phyloP scores from a whole-genome alignment of 371 early-diverging fungal genomes.

The Mucor plumbeus region DNA sequence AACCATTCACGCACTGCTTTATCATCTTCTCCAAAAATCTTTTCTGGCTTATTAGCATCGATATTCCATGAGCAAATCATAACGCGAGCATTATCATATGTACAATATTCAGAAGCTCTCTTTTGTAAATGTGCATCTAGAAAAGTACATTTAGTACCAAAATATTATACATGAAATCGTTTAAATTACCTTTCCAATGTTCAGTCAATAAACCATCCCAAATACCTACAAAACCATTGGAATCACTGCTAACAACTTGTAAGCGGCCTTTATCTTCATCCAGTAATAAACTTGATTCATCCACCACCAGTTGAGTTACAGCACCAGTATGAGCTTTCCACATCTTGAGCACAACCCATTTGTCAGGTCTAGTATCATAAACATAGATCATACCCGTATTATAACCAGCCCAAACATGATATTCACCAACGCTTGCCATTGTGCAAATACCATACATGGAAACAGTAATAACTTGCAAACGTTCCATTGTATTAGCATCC shows the following conservation, averaged over 20 bases:
- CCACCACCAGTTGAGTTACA: conserved; percentile 54
- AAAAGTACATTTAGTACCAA: not conserved
- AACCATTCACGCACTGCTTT: conserved; percentile 54
- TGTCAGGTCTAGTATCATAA: conserved; percentile 53
- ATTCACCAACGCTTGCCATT: conserved; percentile 55
- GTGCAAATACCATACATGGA: conserved; percentile 64
- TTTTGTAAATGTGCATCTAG: conserved; percentile 54
- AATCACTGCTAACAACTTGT: conserved; percentile 65
- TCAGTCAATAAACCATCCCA: conserved; percentile 78
- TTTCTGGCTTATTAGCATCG: conserved; percentile 63
- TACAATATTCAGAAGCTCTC: conserved; percentile 55
- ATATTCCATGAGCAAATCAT: conserved; percentile 79
- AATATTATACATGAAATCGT: too few relatives aligned
- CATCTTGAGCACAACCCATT: conserved; percentile 64
- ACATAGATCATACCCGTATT: conserved; percentile 73
- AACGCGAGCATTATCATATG: conserved; percentile 55
- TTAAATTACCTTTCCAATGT: conserved; percentile 65
- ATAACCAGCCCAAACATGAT: conserved; percentile 73
- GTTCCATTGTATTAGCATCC: conserved; percentile 49
- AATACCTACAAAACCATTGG: conserved; percentile 65
- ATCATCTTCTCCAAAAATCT: conserved; percentile 35
- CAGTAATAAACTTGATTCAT: conserved; percentile 39
- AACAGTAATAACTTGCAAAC: conserved; percentile 45
- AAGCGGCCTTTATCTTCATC: conserved; percentile 29
- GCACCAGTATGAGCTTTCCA: conserved; percentile 64